Base-by-base conservation (phyloP, 2,329 filamentous ascomycete species). In the Talaromyces sp. region DNA sequence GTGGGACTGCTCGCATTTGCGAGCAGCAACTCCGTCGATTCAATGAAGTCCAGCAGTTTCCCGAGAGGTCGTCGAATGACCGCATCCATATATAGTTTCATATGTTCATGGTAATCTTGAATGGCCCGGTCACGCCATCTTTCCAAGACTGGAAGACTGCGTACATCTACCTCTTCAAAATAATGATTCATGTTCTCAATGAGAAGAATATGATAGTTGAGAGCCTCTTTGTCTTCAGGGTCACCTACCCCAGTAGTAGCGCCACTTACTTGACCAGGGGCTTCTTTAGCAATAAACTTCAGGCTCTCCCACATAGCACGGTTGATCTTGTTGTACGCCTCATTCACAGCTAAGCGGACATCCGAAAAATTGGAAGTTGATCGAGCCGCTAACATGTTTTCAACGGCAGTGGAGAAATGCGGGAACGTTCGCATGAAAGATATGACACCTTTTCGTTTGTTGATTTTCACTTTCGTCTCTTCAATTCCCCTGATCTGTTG, bases 141-240 rank as follows among this genome's bases (percentile, higher is more conserved):
- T 64, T 91, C 87, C 4, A 98, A 83, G 0, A 96, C 86, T 7
- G 89, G 84, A 66, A 95, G 86, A 40, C 85, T 83, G 18, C 86
- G 84, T 16, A 88, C 80, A 68, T 96, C 91, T 8, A 96, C 89
- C 75, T 97, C 93, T 73, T 98, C 93, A 11, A 95, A 82, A 77
- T 96, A 98, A 76, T 96, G 92, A 72, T 97, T 96, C 92, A 97
- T 97, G 76, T 99, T 99, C 76, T 99, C 93, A 68, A 99, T 98
- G 60, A 98, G 83, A 37, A 98, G 83, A 70, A 99, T 96, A 76
- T 98, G 93, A 78, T 96, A 96, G 78, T 98, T 98, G 65, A 99
- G 84, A 5, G 92, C 91, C 75, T 97, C 93, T 78, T 99, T 98
- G 73, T 98, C 95, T 75, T 98, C 95, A 0, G 86, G 84, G 69